A percentile compares a stretch with the other conserved stretches of the same genome.
Conservation (phyloP, 2,329 filamentous ascomycete genomes). For the Neobulgaria alba region DNA sequence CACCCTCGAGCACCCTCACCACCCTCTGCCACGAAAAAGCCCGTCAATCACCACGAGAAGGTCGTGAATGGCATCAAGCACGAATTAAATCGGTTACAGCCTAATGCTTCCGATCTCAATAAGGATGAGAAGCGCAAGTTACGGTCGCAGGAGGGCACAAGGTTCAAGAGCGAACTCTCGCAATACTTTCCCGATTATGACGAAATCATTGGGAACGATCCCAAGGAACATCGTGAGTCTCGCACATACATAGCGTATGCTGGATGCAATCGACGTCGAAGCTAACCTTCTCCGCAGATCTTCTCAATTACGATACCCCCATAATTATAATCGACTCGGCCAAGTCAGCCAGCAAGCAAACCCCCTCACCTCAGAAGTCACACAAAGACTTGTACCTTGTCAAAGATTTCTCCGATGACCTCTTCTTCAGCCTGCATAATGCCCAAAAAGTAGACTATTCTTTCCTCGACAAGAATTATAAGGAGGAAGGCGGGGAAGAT, state of each 20-base stretch:
- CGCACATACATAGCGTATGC: background rate
- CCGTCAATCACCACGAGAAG: slow-evolving; percentile 44
- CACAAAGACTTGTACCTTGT: slow-evolving; percentile 31
- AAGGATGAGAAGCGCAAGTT: slow-evolving; percentile 65
- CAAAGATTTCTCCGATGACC: slow-evolving; percentile 44
- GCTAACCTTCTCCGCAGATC: slow-evolving; percentile 43
- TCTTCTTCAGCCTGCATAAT: slow-evolving; percentile 49
- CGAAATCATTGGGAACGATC: slow-evolving; percentile 80
- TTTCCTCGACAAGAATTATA: slow-evolving; percentile 39
- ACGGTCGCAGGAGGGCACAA: slow-evolving; percentile 74
- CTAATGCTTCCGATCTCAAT: slow-evolving; percentile 33
- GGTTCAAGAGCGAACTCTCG: slow-evolving; percentile 85
- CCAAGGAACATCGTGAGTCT: slow-evolving; percentile 64
- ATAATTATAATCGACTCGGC: slow-evolving; percentile 59
- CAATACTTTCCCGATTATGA: slow-evolving; percentile 92
- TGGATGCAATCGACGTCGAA: slow-evolving; percentile 5
- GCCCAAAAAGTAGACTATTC: slow-evolving; percentile 48
- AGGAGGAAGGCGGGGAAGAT: slow-evolving; percentile 35
- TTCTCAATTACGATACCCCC: slow-evolving; percentile 63
- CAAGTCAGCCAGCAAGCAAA: slow-evolving; percentile 22
- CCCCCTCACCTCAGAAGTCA: slow-evolving; percentile 5
- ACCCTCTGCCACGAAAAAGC: slow-evolving; percentile 17
- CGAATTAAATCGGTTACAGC: slow-evolving; percentile 49
- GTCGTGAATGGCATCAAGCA: slow-evolving; percentile 53
- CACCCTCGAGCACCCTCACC: slow-evolving; percentile 21